phyloP scores from a whole-genome alignment of 75 land plant genomes.

The Pseudotsuga menziesii region DNA sequence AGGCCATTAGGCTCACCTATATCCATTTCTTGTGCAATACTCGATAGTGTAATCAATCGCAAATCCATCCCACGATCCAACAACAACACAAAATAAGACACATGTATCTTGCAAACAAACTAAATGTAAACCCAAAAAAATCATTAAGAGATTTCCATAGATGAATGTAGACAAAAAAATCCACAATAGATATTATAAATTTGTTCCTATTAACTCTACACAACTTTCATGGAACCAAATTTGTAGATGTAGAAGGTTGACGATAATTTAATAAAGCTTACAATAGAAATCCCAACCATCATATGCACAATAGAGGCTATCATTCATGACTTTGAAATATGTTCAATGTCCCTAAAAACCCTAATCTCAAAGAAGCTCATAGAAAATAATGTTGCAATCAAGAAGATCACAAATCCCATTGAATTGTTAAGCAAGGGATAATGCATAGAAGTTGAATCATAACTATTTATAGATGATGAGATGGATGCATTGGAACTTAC shows the following conservation, averaged over 20 bases:
- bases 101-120: slow-evolving; percentile 20
- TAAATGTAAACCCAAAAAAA: neutral
- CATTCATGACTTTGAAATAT: slow-evolving; percentile 34
- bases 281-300: slow-evolving; percentile 38
- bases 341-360: slow-evolving; percentile 38
- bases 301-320: slow-evolving; percentile 42
- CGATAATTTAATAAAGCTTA: slow-evolving; percentile 28
- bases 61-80: slow-evolving; percentile 75
- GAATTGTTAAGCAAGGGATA: slow-evolving; percentile 51
- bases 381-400: slow-evolving; percentile 47
- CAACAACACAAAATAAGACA: slow-evolving; percentile 64
- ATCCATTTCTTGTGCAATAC: slow-evolving; percentile 75
- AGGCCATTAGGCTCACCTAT: slow-evolving; percentile 36
- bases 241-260: slow-evolving; percentile 34
- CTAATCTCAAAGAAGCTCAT: slow-evolving; percentile 43
- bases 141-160: neutral
- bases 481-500: too few species aligned
- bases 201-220: slow-evolving; percentile 28
- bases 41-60: slow-evolving; percentile 72
- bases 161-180: neutral
- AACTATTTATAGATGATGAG: slow-evolving; percentile 38
- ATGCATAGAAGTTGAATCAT: slow-evolving; percentile 42
- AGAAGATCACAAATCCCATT: slow-evolving; percentile 43
- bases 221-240: slow-evolving; percentile 32
- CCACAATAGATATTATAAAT: neutral